Conservation (phyloP, 805 yeast genomes). For the Wickerhamomyces pijperi region DNA sequence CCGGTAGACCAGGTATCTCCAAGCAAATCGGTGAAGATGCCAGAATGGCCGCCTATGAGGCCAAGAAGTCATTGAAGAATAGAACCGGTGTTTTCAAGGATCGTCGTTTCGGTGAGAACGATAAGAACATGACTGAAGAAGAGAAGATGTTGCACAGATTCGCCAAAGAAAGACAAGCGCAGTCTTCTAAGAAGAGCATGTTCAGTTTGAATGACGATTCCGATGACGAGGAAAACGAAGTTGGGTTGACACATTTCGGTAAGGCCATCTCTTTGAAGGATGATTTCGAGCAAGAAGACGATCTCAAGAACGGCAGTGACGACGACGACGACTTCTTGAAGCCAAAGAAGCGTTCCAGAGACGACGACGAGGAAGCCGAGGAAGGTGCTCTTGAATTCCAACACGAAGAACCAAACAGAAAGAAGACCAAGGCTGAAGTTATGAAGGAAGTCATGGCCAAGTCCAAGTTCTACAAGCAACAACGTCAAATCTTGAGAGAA, state of each 20-base stretch:
- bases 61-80: slow-evolving; percentile 49
- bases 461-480: slow-evolving; percentile 66
- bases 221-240: slow-evolving; percentile 15
- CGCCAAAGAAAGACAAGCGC: slow-evolving; percentile 72
- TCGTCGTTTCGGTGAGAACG: slow-evolving; percentile 86
- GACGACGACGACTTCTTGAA: slow-evolving; percentile 23
- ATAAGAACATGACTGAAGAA: slow-evolving; percentile 61
- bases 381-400: slow-evolving; percentile 15
- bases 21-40: slow-evolving; percentile 61
- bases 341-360: slow-evolving; percentile 23
- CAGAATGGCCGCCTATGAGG: slow-evolving; percentile 52
- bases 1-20: slow-evolving; percentile 59
- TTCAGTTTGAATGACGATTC: slow-evolving; percentile 70
- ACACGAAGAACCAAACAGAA: slow-evolving; percentile 40
- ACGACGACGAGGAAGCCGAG: slow-evolving; percentile 25
- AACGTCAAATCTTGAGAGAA: slow-evolving; percentile 58
- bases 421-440: slow-evolving; percentile 73
- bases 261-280: slow-evolving; percentile 51
- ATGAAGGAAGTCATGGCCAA: slow-evolving; percentile 81
- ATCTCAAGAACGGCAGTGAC: slow-evolving; percentile 24
- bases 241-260: slow-evolving; percentile 69
- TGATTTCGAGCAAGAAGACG: slow-evolving; percentile 38
- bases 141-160: slow-evolving; percentile 94
- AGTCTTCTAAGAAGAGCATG: slow-evolving; percentile 43
- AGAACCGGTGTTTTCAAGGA: slow-evolving; percentile 74